A percentile compares a stretch with the other conserved stretches of the same genome.
Evolutionary conservation across 176 grass and related monocot genomes (phyloP).

Genomic region (Chloris gayana): DNA sequence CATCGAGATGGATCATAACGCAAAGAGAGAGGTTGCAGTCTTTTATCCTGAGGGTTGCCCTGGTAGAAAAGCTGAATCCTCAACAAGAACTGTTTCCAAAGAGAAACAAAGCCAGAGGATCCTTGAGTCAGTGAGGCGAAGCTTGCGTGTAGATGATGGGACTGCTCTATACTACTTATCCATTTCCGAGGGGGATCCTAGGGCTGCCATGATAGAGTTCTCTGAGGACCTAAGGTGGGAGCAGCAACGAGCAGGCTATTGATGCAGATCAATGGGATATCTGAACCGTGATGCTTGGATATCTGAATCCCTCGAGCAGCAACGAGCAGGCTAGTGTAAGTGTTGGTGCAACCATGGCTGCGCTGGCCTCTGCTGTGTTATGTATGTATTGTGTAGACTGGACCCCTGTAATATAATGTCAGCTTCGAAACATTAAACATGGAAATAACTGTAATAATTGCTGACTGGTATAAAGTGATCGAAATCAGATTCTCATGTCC

Average conservation of each 20-base stretch:
- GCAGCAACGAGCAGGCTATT: slow-evolving; percentile 37
- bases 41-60: slow-evolving; percentile 69
- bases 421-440: background rate
- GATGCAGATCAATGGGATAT: background rate
- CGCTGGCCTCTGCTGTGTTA: background rate
- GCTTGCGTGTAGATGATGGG: slow-evolving; percentile 76
- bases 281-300: background rate
- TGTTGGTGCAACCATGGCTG: background rate
- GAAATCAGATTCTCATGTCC: background rate
- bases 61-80: slow-evolving; percentile 28
- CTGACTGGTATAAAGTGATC: background rate
- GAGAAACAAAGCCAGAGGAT: slow-evolving; percentile 61
- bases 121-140: slow-evolving; percentile 70
- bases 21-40: slow-evolving; percentile 87
- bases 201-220: slow-evolving; percentile 82
- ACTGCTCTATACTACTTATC: slow-evolving; percentile 95
- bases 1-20: slow-evolving; percentile 80
- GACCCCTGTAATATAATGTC: background rate
- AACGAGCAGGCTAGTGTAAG: too few species aligned
- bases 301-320: too few species aligned
- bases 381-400: slow-evolving; percentile 21
- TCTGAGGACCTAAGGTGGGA: slow-evolving; percentile 91
- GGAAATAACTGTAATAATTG: background rate
- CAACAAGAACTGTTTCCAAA: background rate
- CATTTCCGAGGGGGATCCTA: slow-evolving; percentile 73